Evolutionary conservation across 1,284 basidiomycete species (phyloP).

Genomic region (Moesziomyces antarcticus): DNA sequence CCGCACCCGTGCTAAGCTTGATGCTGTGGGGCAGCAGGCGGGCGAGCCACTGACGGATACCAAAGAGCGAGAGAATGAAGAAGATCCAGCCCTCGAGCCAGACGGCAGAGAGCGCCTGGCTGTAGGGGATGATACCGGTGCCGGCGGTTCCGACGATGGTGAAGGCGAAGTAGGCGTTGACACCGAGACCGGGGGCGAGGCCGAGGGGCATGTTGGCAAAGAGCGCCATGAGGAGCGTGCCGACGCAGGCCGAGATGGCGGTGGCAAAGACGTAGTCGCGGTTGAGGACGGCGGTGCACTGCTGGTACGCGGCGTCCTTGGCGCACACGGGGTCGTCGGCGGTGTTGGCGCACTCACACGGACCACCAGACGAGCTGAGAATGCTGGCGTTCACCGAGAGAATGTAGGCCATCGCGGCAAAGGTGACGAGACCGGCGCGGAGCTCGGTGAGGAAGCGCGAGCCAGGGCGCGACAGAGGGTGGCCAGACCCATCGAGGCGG

Average conservation of each 20-base stretch:
- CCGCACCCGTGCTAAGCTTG: constrained; percentile 83
- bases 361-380: constrained; percentile 79
- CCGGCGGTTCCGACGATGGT: constrained; percentile 87
- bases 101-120: constrained; percentile 85
- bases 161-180: constrained; percentile 91
- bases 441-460: constrained; percentile 74
- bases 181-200: constrained; percentile 69
- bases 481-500: constrained; percentile 83
- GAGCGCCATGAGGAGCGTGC: constrained; percentile 83
- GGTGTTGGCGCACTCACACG: constrained; percentile 76
- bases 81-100: constrained; percentile 81
- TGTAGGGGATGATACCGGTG: constrained; percentile 78
- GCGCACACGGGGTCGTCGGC: constrained; percentile 69
- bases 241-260: constrained; percentile 79
- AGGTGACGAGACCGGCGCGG: constrained; percentile 64
- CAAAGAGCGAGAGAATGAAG: constrained; percentile 81
- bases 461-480: constrained; percentile 78
- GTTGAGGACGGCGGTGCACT: constrained; percentile 42
- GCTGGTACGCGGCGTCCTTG: constrained; percentile 75
- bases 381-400: constrained; percentile 76
- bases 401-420: constrained; percentile 69
- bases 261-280: constrained; percentile 72
- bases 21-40: constrained; percentile 88
- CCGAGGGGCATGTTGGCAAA: constrained; percentile 86
- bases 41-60: constrained; percentile 89